A percentile compares a stretch with the other conserved stretches of the same genome.
These are phyloP conservation scores for Cryptococcus sp. DNA, from an alignment of 1,284 basidiomycete species.

Conservation along the genomic window DNA sequence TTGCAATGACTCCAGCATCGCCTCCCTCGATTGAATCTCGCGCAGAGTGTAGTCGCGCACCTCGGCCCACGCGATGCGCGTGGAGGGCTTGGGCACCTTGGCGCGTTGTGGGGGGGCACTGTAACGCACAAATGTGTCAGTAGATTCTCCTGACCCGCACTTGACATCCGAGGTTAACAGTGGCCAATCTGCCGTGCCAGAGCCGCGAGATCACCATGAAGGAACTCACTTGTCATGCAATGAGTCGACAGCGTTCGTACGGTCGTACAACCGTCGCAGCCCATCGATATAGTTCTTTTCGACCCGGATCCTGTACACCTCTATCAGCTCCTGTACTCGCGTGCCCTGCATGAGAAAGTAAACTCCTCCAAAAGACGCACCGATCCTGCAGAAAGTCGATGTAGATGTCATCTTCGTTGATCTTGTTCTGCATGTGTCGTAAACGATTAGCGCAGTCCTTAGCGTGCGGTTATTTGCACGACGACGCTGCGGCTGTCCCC, in stretches of 20 bases:
- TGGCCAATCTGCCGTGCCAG: conserved; percentile 56
- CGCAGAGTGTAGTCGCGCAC: conserved; percentile 74
- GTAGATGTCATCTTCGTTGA: conserved; percentile 63
- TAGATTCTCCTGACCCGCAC: background rate
- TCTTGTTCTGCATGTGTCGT: conserved; percentile 48
- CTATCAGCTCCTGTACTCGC: conserved; percentile 15
- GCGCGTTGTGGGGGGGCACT: conserved; percentile 1
- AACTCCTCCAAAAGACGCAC: conserved; percentile 51
- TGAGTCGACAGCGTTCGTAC: conserved; percentile 62
- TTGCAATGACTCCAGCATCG: conserved; percentile 67
- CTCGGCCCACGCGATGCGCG: conserved; percentile 71
- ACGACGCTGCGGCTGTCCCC: too few species aligned
- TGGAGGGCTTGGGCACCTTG: conserved; percentile 58
- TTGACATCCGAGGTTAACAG: background rate
- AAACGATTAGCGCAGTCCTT: too few species aligned
- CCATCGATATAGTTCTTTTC: conserved; percentile 77
- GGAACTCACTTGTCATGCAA: conserved; percentile 45
- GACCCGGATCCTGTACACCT: conserved; percentile 62
- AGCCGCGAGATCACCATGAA: too few species aligned
- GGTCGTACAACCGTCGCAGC: conserved; percentile 65
- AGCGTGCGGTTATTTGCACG: too few species aligned
- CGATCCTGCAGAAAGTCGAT: conserved; percentile 79
- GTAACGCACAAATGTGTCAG: background rate
- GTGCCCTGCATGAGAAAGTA: background rate
- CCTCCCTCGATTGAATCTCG: conserved; percentile 78